Base-by-base conservation (phyloP, 192 early-diverging fungal genomes). In the Podochytrium sp. region DNA sequence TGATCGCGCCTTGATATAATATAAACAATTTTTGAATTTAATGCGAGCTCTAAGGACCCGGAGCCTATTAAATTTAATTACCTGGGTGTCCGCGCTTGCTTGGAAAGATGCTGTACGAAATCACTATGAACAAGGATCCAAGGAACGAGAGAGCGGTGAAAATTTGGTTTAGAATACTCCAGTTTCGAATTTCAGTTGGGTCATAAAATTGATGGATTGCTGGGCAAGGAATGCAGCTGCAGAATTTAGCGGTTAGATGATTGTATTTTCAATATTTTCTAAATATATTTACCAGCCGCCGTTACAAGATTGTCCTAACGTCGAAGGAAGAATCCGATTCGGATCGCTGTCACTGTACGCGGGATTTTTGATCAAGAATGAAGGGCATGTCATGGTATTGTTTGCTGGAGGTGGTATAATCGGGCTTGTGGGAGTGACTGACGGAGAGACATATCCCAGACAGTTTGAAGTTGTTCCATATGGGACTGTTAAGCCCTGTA, bases 151-250 rank as follows among this genome's bases (percentile, higher is more conserved):
- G 14, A 1, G 27, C 0, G 10, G 53, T 25, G 0, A 29, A 18
- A 1, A 56, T 27, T 29, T 25, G 16, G 27, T 29, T 23, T 10
- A 56, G 14, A 0, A 25, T 29, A 25, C 16, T 25, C 0, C 12
- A 25, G 27, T 12, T 56, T 56, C 10, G 12, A 33, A 62, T 39
- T 16, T 29, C 12, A 23, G 10, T 16, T 4, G 34, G 34, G 16
- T 62, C 60, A 39, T 62, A 62, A 39, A 62, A 39, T 18, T 62
- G 60, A 62, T 37, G n/a, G 20, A 62, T 62, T 29, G n/a, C 33
- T 38, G 60, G 60, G 60, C 60, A 62, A 39, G 60, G 60, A 39
- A 62, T 37, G 27, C 60, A 62, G 27, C 60, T 27, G 14, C 43
- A 47, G 10, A 47, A 20, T 12, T 12, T 47, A 47, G 20, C 7